A percentile compares a stretch with the other conserved stretches of the same genome.
phyloP scores from a whole-genome alignment of 352 stramenopile species.

The Phytophthora cryptogea region DNA sequence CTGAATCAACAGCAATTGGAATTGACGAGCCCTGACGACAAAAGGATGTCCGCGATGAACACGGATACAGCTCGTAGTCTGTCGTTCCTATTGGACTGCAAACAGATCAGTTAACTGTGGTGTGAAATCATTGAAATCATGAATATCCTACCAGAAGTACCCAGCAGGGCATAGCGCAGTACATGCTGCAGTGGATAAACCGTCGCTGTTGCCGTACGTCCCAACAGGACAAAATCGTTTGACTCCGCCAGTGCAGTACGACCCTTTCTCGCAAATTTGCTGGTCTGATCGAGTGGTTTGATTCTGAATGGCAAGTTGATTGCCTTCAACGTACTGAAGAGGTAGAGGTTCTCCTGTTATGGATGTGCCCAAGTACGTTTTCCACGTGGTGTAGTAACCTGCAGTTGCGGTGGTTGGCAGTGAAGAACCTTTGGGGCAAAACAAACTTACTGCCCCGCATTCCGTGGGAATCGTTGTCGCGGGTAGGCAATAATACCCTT shows the following conservation, averaged over 20 bases:
- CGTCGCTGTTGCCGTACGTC: constrained; percentile 44
- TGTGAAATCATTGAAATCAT: neutral
- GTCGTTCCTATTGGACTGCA: constrained; percentile 49
- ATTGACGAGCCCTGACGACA: constrained; percentile 49
- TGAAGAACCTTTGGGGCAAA: constrained; percentile 55
- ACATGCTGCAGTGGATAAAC: constrained; percentile 49
- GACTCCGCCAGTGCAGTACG: constrained; percentile 58
- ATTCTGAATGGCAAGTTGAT: constrained; percentile 33
- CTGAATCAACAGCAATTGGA: constrained; percentile 40
- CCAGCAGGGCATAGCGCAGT: constrained; percentile 61
- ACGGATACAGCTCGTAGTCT: constrained; percentile 45
- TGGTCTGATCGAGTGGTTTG: constrained; percentile 51
- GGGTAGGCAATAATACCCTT: constrained; percentile 63
- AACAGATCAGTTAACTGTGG: neutral
- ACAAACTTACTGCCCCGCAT: constrained; percentile 47
- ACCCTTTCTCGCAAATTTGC: constrained; percentile 52
- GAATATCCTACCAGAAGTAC: constrained; percentile 61
- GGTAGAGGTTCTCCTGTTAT: constrained; percentile 18
- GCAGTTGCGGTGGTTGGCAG: constrained; percentile 36
- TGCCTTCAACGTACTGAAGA: constrained; percentile 53
- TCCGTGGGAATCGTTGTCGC: constrained; percentile 30
- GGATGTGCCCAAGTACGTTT: constrained; percentile 13
- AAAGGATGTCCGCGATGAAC: constrained; percentile 39
- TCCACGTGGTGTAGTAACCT: constrained; percentile 71
- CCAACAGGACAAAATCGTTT: constrained; percentile 58